Base-by-base conservation (phyloP, 208 protist genomes). In the Crithidia brevicula region DNA sequence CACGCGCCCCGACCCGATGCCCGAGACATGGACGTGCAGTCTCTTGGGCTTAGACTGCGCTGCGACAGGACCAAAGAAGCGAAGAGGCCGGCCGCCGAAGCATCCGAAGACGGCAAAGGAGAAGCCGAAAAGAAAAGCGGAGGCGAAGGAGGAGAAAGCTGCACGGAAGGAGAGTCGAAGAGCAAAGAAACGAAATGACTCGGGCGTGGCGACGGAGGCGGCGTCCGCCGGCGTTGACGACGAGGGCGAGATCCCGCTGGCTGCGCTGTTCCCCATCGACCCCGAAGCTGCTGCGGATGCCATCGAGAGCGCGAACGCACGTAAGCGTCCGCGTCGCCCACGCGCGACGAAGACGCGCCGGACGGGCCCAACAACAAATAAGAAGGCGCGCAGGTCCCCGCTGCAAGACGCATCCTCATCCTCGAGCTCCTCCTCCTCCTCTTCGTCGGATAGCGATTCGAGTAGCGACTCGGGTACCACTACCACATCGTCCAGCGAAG, bases 21-120 rank as follows among this genome's bases (percentile, higher is more conserved):
- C 85, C 4, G 62, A 74, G n/a, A 71, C 75, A 43, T 91, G 85
- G 85, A 67, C 74, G 23, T 91, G 85, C 51, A 50, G 64, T 28
- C 66, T 62, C 33, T 47, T 86, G 38, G 72, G 71, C n/a, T 18
- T 73, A 15, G 34, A 52, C 18, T 85, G 85, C 71, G 36, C 63
- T 15, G 15, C 42, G 22, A 60, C 20, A 18, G 9, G 25, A n/a
- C 20, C 16, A 16, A 59, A 22, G 43, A 49, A 50, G 13, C 15
- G 22, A 7, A 51, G 33, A 8, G 27, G 52, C n/a, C 34, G 58
- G 1, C 38, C 56, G 36, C 4, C 56, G 16, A 61, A 45, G 40
- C 1, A 20, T 1, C 5, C 1, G 5, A 23, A 11, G 25, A 25
- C 40, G 4, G 20, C n/a, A n/a, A 25, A 54, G 15, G 31, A 0